Percentiles rank a stretch among this genome's conserved stretches.
phyloP scores from a whole-genome alignment of 441 rosid genomes.

The Pelargonium australe region DNA sequence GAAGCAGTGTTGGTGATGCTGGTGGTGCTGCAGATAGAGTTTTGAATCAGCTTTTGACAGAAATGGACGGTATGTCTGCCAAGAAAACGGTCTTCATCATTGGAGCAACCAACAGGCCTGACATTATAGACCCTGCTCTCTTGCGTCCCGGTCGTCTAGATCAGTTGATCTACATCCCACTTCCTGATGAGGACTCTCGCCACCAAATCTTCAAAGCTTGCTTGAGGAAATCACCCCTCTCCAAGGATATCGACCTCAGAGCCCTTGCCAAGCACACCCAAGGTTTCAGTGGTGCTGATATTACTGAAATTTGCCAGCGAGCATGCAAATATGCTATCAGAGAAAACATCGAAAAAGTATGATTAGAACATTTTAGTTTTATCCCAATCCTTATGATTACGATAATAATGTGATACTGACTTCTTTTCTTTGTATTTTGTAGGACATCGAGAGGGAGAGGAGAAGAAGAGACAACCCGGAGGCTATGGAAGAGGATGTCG shows the following conservation, averaged over 20 bases:
- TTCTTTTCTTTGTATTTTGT: slow-evolving; percentile 12
- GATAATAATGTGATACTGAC: no score
- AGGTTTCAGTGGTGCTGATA: slow-evolving; percentile 57
- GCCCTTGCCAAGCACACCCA: slow-evolving; percentile 55
- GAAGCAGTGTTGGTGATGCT: slow-evolving; percentile 62
- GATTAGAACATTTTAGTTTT: neutral
- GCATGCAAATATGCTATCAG: slow-evolving; percentile 54
- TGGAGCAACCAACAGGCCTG: slow-evolving; percentile 63
- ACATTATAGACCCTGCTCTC: slow-evolving; percentile 59
- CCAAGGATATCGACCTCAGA: slow-evolving; percentile 54
- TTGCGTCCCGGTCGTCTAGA: slow-evolving; percentile 62
- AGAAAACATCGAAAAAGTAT: slow-evolving; percentile 49
- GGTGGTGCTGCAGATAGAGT: slow-evolving; percentile 72
- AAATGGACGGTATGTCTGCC: slow-evolving; percentile 68
- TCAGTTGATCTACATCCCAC: slow-evolving; percentile 61
- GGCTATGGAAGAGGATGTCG: slow-evolving; percentile 62
- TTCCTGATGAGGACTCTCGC: slow-evolving; percentile 59
- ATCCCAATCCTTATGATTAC: neutral
- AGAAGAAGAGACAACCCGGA: slow-evolving; percentile 52
- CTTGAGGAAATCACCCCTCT: slow-evolving; percentile 54
- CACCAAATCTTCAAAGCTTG: slow-evolving; percentile 52
- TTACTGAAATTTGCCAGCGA: slow-evolving; percentile 52
- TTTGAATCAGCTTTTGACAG: slow-evolving; percentile 56
- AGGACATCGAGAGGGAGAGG: slow-evolving; percentile 62
- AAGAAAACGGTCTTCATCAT: slow-evolving; percentile 65